Conservation (phyloP, 192 early-diverging fungal genomes). For the Podila epicladia region DNA sequence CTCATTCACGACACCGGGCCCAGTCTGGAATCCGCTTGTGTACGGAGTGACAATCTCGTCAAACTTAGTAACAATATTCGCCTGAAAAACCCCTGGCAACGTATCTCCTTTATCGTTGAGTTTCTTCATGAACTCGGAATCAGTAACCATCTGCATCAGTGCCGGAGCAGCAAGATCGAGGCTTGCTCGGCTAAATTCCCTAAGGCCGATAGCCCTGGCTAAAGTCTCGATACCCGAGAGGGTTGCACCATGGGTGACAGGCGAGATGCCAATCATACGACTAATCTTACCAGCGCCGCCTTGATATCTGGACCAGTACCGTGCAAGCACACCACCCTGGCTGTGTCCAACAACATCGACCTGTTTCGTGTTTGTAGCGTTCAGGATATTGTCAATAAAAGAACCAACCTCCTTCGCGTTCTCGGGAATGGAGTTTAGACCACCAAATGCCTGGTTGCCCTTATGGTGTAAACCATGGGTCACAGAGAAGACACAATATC, state of each 20-base stretch:
- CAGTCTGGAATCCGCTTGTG: too few relatives aligned
- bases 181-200: too few relatives aligned
- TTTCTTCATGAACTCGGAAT: neutral
- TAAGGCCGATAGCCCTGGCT: too few relatives aligned
- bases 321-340: constrained; percentile 8
- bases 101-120: constrained; percentile 6
- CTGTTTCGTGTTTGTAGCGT: too few relatives aligned
- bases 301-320: constrained; percentile 7
- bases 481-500: neutral
- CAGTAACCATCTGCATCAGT: too few relatives aligned
- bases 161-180: too few relatives aligned
- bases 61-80: constrained; percentile 13
- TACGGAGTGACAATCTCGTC: constrained; percentile 4
- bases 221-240: neutral
- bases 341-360: constrained; percentile 5
- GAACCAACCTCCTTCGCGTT: too few relatives aligned
- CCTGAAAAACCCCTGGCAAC: constrained; percentile 3
- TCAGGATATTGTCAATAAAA: too few relatives aligned
- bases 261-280: constrained; percentile 3
- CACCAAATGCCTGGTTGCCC: too few relatives aligned
- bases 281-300: constrained; percentile 10
- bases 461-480: too few relatives aligned
- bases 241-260: constrained; percentile 9
- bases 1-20: too few relatives aligned
- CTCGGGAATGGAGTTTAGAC: too few relatives aligned